Conservation (phyloP, 192 early-diverging fungal genomes). For the Backusella australiensis region DNA sequence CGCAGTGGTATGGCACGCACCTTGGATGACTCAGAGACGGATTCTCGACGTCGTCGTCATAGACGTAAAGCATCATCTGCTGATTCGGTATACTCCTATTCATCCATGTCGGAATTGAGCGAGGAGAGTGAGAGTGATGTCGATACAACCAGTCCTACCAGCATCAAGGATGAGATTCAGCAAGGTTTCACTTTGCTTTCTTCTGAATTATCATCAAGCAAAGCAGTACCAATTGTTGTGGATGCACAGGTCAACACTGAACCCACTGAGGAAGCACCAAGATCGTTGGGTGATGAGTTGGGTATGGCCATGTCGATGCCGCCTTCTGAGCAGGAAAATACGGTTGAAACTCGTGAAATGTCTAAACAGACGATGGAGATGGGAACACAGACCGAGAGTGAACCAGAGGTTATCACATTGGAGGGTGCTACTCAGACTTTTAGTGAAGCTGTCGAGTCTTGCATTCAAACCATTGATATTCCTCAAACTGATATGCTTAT, state of each 20-base stretch:
- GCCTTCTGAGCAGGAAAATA: neutral
- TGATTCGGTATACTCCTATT: slow-evolving; percentile 1
- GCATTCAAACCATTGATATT: neutral
- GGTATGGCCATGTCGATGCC: neutral
- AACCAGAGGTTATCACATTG: neutral
- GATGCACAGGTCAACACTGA: slow-evolving; percentile 29
- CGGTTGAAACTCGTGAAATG: neutral
- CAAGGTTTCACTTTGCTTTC: slow-evolving; percentile 18
- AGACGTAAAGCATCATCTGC: neutral
- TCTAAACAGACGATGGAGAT: neutral
- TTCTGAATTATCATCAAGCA: slow-evolving; percentile 22
- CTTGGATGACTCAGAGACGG: neutral
- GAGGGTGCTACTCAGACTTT: neutral
- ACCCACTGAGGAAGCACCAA: neutral
- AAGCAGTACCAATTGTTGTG: neutral
- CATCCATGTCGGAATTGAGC: slow-evolving; percentile 1
- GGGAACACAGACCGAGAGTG: neutral
- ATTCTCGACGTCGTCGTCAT: neutral
- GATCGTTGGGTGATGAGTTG: slow-evolving; percentile 16
- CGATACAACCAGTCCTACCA: neutral
- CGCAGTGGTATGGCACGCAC: neutral
- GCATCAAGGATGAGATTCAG: neutral
- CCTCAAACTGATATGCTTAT: neutral
- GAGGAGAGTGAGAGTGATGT: slow-evolving; percentile 23
- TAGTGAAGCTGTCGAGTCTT: neutral